Percentiles rank a stretch among this genome's conserved stretches.
Conservation (phyloP, 495 filamentous ascomycete genomes). For the Neurospora sp. region DNA sequence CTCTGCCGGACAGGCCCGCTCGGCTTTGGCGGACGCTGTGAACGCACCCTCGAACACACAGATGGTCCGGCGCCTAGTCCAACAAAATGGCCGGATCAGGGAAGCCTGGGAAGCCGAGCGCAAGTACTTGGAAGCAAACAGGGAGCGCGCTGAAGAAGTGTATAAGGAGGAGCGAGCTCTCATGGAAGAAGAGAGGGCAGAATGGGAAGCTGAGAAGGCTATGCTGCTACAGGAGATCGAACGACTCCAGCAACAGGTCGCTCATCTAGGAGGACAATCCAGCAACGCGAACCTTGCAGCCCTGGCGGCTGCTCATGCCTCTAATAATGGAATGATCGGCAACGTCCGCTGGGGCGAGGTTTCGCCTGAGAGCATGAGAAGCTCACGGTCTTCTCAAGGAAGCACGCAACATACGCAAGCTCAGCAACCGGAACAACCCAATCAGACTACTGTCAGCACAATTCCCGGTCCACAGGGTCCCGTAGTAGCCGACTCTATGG, state of each 20-base stretch:
- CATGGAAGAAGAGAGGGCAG: constrained; percentile 33
- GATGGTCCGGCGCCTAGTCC: constrained; percentile 29
- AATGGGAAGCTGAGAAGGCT: constrained; percentile 30
- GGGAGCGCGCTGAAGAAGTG: constrained; percentile 34
- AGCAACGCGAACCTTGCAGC: constrained; percentile 8
- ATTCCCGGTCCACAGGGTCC: not conserved
- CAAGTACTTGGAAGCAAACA: constrained; percentile 33
- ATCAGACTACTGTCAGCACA: not conserved
- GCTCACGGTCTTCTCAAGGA: constrained; percentile 19
- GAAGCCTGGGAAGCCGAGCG: constrained; percentile 39
- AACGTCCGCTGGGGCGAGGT: constrained; percentile 14
- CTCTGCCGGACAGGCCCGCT: constrained; percentile 13
- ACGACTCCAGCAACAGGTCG: constrained; percentile 22
- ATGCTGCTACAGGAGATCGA: constrained; percentile 17
- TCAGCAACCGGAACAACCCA: not conserved
- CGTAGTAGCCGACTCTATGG: constrained; percentile 7
- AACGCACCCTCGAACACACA: constrained; percentile 14
- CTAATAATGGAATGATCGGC: constrained; percentile 12
- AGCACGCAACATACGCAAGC: not conserved
- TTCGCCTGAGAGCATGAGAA: constrained; percentile 18
- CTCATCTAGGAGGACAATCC: constrained; percentile 12
- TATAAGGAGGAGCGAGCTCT: constrained; percentile 35
- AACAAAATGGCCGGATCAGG: constrained; percentile 29
- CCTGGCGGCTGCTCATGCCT: constrained; percentile 7
- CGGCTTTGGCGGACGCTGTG: constrained; percentile 12